These are phyloP conservation scores for Flaveria ramosissima DNA, from an alignment of 129 eudicot species.

Conservation along the genomic window DNA sequence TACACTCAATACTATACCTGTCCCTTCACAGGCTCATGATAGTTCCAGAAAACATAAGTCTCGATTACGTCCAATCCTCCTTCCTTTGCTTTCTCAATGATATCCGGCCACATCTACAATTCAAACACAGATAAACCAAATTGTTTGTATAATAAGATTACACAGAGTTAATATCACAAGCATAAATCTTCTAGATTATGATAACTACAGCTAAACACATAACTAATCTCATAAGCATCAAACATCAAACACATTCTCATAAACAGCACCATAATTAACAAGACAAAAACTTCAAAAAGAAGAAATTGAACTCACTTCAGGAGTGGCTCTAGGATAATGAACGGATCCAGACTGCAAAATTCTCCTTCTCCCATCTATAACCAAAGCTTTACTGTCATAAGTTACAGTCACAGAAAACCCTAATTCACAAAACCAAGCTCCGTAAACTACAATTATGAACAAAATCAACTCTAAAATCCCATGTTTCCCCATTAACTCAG, in stretches of 20 bases:
- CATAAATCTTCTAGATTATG: not conserved
- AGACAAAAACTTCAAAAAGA: not conserved
- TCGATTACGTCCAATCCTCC: conserved; percentile 86
- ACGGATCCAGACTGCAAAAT: conserved; percentile 74
- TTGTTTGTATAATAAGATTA: not conserved
- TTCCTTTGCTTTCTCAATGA: conserved; percentile 66
- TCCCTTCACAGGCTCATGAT: conserved; percentile 80
- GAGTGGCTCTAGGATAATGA: conserved; percentile 76
- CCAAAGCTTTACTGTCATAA: conserved; percentile 64
- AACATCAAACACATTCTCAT: conserved; percentile 6
- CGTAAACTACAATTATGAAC: conserved; percentile 36
- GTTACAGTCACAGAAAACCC: conserved; percentile 52
- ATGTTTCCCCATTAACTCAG: conserved; percentile 37
- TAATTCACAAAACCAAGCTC: conserved; percentile 40
- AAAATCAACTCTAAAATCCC: conserved; percentile 30
- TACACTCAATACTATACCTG: conserved; percentile 43
- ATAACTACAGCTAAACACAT: not conserved
- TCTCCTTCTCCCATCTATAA: conserved; percentile 75
- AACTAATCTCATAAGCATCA: not conserved
- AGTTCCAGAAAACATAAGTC: conserved; percentile 82
- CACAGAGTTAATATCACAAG: not conserved
- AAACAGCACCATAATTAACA: conserved; percentile 7
- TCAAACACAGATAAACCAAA: conserved; percentile 16
- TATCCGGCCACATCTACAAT: conserved; percentile 70
- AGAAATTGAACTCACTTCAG: conserved; percentile 55